Conservation (phyloP, 2,329 filamentous ascomycete species). For the Cladophialophora chaetospira region DNA sequence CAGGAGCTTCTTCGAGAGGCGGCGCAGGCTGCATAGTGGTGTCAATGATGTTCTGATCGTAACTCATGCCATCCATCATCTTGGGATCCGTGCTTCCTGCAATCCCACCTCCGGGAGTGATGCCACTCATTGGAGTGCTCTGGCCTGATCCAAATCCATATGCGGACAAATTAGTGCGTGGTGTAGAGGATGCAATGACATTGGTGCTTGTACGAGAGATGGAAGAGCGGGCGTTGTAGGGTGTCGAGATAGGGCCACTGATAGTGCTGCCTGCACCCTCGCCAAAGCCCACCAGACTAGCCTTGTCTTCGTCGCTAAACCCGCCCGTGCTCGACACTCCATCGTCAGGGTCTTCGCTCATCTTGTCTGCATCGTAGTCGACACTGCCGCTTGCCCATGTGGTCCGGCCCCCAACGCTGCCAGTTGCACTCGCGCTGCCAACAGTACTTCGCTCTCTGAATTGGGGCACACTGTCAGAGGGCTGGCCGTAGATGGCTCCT, state of each 20-base stretch:
- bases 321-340: conserved; percentile 68
- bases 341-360: conserved; percentile 65
- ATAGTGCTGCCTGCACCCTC: conserved; percentile 87
- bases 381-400: conserved; percentile 68
- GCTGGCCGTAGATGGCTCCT: conserved; percentile 32
- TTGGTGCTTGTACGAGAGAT: conserved; percentile 41
- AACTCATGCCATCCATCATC: conserved; percentile 68
- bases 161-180: conserved; percentile 22
- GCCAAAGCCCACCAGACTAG: conserved; percentile 85
- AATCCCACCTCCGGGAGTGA: conserved; percentile 48
- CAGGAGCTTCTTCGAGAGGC: conserved; percentile 43
- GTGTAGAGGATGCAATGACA: conserved; percentile 41
- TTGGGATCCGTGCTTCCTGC: conserved; percentile 57
- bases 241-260: conserved; percentile 72
- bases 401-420: conserved; percentile 68
- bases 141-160: conserved; percentile 32
- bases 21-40: conserved; percentile 64
- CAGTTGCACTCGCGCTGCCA: conserved; percentile 85
- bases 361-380: conserved; percentile 57
- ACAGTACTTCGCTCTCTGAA: conserved; percentile 84
- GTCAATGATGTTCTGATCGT: conserved; percentile 64
- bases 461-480: conserved; percentile 74
- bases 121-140: conserved; percentile 46
- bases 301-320: conserved; percentile 82
- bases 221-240: conserved; percentile 44